These are phyloP conservation scores for Ligustrum vulgare DNA, from an alignment of 257 asterid genomes.

Conservation along the genomic window DNA sequence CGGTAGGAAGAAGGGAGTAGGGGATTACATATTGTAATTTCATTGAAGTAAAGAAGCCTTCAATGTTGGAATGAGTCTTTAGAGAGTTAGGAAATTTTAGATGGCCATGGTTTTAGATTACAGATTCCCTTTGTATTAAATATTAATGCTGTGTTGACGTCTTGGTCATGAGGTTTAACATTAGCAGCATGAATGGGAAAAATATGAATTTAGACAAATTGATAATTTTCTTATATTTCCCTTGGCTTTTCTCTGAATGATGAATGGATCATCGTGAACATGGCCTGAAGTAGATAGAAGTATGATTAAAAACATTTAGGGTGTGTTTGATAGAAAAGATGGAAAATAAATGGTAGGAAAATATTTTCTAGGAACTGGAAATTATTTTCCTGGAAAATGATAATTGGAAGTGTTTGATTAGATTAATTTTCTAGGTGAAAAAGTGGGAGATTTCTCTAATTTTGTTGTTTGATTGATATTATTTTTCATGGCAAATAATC, in stretches of 20 bases:
- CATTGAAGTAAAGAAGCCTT: slow-evolving; percentile 35
- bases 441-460: too few species aligned
- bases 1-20: slow-evolving; percentile 25
- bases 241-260: not conserved
- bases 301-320: too few species aligned
- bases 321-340: too few species aligned
- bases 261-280: not conserved
- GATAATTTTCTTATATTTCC: not conserved
- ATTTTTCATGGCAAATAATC: too few species aligned
- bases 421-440: too few species aligned
- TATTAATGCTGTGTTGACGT: not conserved
- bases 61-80: slow-evolving; percentile 38
- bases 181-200: not conserved
- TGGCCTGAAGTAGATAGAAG: not conserved
- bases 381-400: too few species aligned
- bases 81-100: not conserved
- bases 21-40: slow-evolving; percentile 39
- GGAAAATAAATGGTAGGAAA: too few species aligned
- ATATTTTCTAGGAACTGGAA: too few species aligned
- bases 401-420: too few species aligned
- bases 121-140: not conserved
- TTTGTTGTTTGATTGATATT: too few species aligned
- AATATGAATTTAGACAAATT: not conserved
- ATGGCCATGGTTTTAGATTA: not conserved
- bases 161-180: not conserved